Percentiles rank a stretch among this genome's conserved stretches.
Conservation (phyloP, 2,329 filamentous ascomycete genomes). For the Apiospora phragmitis region DNA sequence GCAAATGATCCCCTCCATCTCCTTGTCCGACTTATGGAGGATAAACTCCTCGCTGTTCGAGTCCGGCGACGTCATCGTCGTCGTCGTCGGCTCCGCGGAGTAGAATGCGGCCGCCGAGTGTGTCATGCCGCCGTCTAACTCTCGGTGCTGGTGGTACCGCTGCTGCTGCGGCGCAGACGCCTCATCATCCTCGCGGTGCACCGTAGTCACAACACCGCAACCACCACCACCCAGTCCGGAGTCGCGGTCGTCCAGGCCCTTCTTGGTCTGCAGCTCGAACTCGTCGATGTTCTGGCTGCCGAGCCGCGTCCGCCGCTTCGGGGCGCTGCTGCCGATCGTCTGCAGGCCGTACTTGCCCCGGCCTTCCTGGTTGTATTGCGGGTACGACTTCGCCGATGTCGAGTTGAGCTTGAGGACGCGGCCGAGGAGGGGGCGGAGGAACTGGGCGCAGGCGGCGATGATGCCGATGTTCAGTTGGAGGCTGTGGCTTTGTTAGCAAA, state of each 20-base stretch:
- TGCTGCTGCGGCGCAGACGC: neutral
- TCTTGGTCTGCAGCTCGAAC: slow-evolving; percentile 4
- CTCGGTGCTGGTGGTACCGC: no score
- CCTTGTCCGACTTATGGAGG: neutral
- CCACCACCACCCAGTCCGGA: neutral
- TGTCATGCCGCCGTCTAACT: neutral
- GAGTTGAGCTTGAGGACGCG: slow-evolving; percentile 3
- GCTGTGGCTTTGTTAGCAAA: neutral
- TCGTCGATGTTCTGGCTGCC: neutral
- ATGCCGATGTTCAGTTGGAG: neutral
- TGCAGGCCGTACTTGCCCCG: neutral
- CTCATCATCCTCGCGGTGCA: neutral
- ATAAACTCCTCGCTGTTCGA: neutral
- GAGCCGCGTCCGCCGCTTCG: neutral
- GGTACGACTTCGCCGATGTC: neutral
- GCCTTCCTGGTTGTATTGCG: neutral
- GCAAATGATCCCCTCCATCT: neutral
- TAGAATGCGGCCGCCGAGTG: neutral
- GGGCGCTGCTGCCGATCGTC: neutral
- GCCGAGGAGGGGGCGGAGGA: neutral
- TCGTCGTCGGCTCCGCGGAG: neutral
- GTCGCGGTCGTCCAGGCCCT: neutral
- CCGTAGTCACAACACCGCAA: no score
- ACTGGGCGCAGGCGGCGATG: slow-evolving; percentile 5
- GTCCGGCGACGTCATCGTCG: neutral